Conservation (phyloP, 148 eudicot genomes). For the Tetragonia tetragonoides region DNA sequence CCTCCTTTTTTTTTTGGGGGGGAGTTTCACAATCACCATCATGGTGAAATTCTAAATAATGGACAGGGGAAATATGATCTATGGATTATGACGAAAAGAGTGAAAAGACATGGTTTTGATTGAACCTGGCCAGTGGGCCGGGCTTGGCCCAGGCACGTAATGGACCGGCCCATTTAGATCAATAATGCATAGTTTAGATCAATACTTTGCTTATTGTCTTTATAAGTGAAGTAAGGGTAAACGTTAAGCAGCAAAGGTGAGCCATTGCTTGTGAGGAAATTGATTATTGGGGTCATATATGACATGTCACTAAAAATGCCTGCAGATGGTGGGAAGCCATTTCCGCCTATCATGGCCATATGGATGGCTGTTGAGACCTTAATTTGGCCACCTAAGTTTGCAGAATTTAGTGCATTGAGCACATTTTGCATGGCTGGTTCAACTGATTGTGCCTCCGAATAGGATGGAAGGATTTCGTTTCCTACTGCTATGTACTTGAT, state of each 20-base stretch:
- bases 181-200: slow-evolving; percentile 37
- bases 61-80: too few relatives aligned
- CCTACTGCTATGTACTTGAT: slow-evolving; percentile 49
- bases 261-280: slow-evolving; percentile 25
- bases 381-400: slow-evolving; percentile 26
- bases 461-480: slow-evolving; percentile 41
- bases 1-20: too few relatives aligned
- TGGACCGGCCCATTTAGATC: too few relatives aligned
- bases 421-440: slow-evolving; percentile 47
- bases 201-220: slow-evolving; percentile 6
- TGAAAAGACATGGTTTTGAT: too few relatives aligned
- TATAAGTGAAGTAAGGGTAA: slow-evolving; percentile 49
- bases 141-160: too few relatives aligned
- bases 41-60: too few relatives aligned
- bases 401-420: slow-evolving; percentile 24
- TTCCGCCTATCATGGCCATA: slow-evolving; percentile 22
- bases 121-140: too few relatives aligned
- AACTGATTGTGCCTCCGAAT: slow-evolving; percentile 25
- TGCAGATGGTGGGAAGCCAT: slow-evolving; percentile 44
- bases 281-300: slow-evolving; percentile 39
- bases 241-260: slow-evolving; percentile 46
- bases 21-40: too few relatives aligned
- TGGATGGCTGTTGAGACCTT: slow-evolving; percentile 48
- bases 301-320: slow-evolving; percentile 17
- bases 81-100: too few relatives aligned